Evolutionary conservation across 805 yeast species (phyloP).

Genomic region (Pichia scutulata): DNA sequence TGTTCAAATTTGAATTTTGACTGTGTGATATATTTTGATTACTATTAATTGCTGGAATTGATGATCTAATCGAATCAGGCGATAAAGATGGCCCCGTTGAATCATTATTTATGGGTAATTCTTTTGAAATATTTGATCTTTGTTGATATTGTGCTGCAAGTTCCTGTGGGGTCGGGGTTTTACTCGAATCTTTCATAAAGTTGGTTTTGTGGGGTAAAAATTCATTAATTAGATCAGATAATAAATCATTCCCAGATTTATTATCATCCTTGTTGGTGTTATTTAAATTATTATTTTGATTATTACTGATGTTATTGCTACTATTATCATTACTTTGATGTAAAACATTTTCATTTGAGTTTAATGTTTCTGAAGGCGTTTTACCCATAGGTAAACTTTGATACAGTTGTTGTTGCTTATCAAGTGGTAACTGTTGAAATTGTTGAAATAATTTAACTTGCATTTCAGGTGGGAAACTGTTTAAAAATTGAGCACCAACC

Average conservation of each 20-base stretch:
- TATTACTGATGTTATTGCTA: neutral
- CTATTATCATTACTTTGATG: neutral
- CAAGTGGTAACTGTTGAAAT: conserved; percentile 12
- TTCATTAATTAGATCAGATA: conserved; percentile 9
- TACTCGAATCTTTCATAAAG: conserved; percentile 1
- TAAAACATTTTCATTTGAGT: neutral
- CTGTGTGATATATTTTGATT: conserved; percentile 11
- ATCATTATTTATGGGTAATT: neutral
- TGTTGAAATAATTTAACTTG: conserved; percentile 13
- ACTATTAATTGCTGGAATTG: conserved; percentile 19
- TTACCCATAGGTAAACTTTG: conserved; percentile 10
- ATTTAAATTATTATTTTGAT: neutral
- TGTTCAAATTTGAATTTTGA: conserved; percentile 36
- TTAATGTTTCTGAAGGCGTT: neutral
- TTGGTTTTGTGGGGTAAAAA: conserved; percentile 6
- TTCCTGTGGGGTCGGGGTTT: conserved; percentile 16
- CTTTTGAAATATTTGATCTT: conserved; percentile 8
- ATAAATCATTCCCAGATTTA: conserved; percentile 2
- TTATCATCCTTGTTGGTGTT: neutral
- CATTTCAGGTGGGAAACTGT: conserved; percentile 11
- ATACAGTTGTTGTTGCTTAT: conserved; percentile 14
- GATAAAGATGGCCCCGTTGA: conserved; percentile 20
- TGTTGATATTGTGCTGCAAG: conserved; percentile 18
- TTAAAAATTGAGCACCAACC: conserved; percentile 9
- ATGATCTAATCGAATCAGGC: conserved; percentile 25